Conservation (phyloP, 352 stramenopile species). For the Pythium dissimile region DNA sequence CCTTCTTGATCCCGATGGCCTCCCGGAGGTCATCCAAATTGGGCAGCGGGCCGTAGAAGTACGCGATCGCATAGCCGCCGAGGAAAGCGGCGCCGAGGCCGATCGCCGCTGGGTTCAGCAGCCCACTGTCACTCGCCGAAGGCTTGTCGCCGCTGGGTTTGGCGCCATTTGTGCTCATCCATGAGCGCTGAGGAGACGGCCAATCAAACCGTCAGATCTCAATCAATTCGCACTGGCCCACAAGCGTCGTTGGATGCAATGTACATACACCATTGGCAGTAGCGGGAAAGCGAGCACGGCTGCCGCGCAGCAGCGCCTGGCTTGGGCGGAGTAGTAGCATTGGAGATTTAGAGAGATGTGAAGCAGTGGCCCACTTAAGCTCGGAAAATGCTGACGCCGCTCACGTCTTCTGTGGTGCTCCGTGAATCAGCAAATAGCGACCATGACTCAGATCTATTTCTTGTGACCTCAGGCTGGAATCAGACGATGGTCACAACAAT, state of each 20-base stretch:
- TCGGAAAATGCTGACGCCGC: no score
- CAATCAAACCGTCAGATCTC: not conserved
- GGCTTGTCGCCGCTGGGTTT: not conserved
- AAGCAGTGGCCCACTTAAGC: no score
- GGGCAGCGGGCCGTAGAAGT: conserved; percentile 64
- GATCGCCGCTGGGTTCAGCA: conserved; percentile 40
- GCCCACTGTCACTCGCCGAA: conserved; percentile 5
- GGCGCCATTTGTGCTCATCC: conserved; percentile 25
- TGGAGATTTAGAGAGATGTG: not conserved
- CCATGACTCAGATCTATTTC: no score
- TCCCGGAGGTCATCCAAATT: conserved; percentile 52
- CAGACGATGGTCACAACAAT: no score
- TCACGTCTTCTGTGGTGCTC: no score
- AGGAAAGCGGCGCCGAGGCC: conserved; percentile 48
- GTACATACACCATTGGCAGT: not conserved
- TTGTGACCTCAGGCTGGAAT: no score
- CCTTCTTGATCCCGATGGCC: conserved; percentile 28
- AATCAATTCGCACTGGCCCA: not conserved
- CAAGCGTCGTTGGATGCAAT: not conserved
- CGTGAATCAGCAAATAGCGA: no score
- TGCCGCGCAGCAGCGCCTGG: conserved; percentile 20
- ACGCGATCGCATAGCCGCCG: conserved; percentile 64
- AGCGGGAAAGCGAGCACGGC: not conserved
- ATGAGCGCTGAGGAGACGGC: conserved; percentile 7
- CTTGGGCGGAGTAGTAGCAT: conserved; percentile 17